Conservation (phyloP, 768 basidiomycete genomes). For the Boletus sp. region DNA sequence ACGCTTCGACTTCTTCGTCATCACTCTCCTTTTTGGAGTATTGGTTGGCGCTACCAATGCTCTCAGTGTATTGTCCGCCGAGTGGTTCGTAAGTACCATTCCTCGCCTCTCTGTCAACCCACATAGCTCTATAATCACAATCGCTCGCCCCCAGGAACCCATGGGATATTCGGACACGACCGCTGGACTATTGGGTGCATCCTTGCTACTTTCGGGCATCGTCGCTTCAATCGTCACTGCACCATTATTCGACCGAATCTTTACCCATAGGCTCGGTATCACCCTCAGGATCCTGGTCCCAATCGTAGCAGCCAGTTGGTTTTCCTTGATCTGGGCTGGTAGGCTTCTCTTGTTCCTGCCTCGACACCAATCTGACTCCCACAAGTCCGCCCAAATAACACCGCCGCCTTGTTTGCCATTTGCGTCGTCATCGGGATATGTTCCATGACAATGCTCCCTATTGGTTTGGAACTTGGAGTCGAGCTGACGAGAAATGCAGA, state of each 20-base stretch:
- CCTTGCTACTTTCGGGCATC: slow-evolving; percentile 67
- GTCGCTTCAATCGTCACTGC: slow-evolving; percentile 63
- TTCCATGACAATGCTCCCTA: slow-evolving; percentile 68
- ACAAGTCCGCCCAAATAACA: slow-evolving; percentile 60
- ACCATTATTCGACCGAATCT: slow-evolving; percentile 79
- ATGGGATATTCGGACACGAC: slow-evolving; percentile 63
- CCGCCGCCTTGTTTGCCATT: slow-evolving; percentile 57
- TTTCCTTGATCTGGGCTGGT: slow-evolving; percentile 82
- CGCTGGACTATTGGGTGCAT: slow-evolving; percentile 71
- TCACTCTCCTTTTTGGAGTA: slow-evolving; percentile 58
- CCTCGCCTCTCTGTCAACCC: not conserved
- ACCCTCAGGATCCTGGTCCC: slow-evolving; percentile 61
- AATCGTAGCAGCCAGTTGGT: slow-evolving; percentile 58
- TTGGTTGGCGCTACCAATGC: slow-evolving; percentile 63
- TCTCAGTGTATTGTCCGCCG: slow-evolving; percentile 62
- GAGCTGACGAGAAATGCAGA: slow-evolving; percentile 81
- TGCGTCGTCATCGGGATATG: slow-evolving; percentile 65
- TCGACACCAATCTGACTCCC: not conserved
- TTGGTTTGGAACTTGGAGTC: slow-evolving; percentile 72
- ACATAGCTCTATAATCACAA: not conserved
- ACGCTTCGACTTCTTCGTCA: slow-evolving; percentile 65
- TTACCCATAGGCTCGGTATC: slow-evolving; percentile 66
- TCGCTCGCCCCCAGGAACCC: slow-evolving; percentile 47
- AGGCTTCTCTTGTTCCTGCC: slow-evolving; percentile 16
- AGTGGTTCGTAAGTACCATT: slow-evolving; percentile 56